Conservation (phyloP, 768 basidiomycete species). For the Serendipita sp. region DNA sequence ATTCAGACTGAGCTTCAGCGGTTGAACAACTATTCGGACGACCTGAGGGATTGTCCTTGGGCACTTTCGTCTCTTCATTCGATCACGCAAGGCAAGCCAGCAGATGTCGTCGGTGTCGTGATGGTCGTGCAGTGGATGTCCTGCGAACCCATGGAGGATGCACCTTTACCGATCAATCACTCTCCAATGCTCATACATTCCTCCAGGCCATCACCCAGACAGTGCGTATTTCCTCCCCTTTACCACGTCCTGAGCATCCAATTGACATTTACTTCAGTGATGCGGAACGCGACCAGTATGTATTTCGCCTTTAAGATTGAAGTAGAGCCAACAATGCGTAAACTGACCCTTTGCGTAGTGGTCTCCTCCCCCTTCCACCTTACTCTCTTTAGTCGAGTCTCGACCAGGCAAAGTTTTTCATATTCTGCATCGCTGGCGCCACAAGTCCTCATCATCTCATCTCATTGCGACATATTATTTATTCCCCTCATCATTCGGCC, state of each 20-base stretch:
- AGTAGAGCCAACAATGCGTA: background rate
- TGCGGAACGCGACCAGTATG: background rate
- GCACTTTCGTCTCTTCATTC: background rate
- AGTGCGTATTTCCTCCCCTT: background rate
- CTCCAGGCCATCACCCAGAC: slow-evolving; percentile 1
- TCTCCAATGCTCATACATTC: background rate
- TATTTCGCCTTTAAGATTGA: background rate
- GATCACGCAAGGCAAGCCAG: slow-evolving; percentile 3
- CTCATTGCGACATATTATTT: too few relatives aligned
- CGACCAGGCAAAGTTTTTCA: background rate
- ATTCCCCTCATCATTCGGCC: too few relatives aligned
- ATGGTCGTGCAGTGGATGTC: background rate
- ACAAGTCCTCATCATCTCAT: too few relatives aligned
- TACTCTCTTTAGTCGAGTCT: background rate
- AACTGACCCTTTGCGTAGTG: background rate
- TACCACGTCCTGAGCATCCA: background rate
- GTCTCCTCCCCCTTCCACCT: background rate
- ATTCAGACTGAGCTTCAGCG: background rate
- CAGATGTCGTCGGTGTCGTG: slow-evolving; percentile 1
- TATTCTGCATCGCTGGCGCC: background rate
- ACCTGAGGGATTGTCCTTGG: background rate
- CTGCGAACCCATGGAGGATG: background rate
- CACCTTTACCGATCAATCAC: background rate
- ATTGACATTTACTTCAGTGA: background rate
- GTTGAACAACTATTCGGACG: background rate